phyloP scores from a whole-genome alignment of 768 basidiomycete genomes.

The Boletus sensibilis region DNA sequence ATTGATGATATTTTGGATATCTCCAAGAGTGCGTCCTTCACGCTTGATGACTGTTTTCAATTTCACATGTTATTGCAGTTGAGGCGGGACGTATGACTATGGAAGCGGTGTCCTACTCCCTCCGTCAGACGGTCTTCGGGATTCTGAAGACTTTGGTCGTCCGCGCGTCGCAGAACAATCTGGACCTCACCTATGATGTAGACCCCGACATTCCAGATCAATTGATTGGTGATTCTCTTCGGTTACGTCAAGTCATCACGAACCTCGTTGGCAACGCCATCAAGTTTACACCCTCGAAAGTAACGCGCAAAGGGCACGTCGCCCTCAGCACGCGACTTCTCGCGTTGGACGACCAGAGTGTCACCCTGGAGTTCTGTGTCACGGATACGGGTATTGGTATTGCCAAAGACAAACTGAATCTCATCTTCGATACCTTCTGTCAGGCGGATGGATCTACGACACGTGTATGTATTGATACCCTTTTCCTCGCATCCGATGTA shows the following conservation, averaged over 20 bases:
- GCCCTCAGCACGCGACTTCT: constrained; percentile 82
- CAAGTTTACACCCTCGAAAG: constrained; percentile 90
- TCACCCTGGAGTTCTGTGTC: constrained; percentile 95
- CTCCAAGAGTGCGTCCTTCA: constrained; percentile 83
- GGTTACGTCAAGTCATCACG: constrained; percentile 92
- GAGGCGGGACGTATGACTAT: constrained; percentile 99
- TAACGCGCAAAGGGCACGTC: constrained; percentile 80
- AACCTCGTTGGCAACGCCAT: constrained; percentile 95
- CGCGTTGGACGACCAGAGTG: constrained; percentile 75
- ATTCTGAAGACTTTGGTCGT: constrained; percentile 98
- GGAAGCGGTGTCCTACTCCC: constrained; percentile 97
- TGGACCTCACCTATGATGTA: constrained; percentile 95
- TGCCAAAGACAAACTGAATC: constrained; percentile 94
- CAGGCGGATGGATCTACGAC: constrained; percentile 99
- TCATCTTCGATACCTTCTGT: constrained; percentile 99
- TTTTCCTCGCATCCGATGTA: constrained; percentile 7
- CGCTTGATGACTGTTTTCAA: neutral
- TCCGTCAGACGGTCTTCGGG: constrained; percentile 95
- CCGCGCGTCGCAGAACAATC: constrained; percentile 93
- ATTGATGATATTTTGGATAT: constrained; percentile 99
- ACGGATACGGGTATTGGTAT: constrained; percentile 98
- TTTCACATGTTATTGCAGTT: constrained; percentile 48
- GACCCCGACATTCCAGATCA: constrained; percentile 96
- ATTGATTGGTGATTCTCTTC: constrained; percentile 92
- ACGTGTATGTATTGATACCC: constrained; percentile 50